Conservation (phyloP, 2,329 filamentous ascomycete species). For the Xylariales sp. region DNA sequence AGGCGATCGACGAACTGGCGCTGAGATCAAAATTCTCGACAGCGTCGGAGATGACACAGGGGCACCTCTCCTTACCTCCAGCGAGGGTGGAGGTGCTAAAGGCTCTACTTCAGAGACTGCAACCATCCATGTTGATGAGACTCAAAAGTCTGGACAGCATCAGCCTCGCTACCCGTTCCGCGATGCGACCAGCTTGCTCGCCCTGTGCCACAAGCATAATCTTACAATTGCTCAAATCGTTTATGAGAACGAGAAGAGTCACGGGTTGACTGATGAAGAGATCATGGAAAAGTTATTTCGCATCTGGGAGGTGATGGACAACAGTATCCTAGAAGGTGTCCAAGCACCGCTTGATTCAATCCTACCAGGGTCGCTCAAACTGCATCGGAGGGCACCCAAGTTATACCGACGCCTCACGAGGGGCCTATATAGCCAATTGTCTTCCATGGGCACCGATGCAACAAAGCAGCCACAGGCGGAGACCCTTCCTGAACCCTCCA, state of each 20-base stretch:
- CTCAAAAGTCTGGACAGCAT: conserved; percentile 12
- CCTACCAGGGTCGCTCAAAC: conserved; percentile 42
- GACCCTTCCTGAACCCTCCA: conserved; percentile 6
- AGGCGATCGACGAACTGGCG: conserved; percentile 38
- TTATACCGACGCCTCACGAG: conserved; percentile 40
- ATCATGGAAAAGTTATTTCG: conserved; percentile 41
- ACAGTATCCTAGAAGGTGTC: conserved; percentile 45
- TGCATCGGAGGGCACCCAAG: conserved; percentile 40
- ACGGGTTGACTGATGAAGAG: conserved; percentile 44
- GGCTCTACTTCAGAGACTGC: no score
- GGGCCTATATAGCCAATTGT: conserved; percentile 37
- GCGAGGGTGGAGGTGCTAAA: no score
- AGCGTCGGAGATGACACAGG: conserved; percentile 11
- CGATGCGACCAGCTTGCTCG: conserved; percentile 39
- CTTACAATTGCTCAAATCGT: conserved; percentile 47
- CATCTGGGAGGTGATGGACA: conserved; percentile 49
- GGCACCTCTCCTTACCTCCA: conserved; percentile 10
- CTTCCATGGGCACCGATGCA: conserved; percentile 10
- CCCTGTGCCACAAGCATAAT: conserved; percentile 44
- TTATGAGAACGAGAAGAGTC: conserved; percentile 48
- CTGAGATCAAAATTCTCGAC: conserved; percentile 34
- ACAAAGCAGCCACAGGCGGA: conserved; percentile 6
- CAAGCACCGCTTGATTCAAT: conserved; percentile 36
- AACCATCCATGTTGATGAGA: conserved; percentile 10
- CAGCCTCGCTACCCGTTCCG: conserved; percentile 43